Percentiles rank a stretch among this genome's conserved stretches.
Conservation (phyloP, 148 eudicot species). For the Cornus florida region DNA sequence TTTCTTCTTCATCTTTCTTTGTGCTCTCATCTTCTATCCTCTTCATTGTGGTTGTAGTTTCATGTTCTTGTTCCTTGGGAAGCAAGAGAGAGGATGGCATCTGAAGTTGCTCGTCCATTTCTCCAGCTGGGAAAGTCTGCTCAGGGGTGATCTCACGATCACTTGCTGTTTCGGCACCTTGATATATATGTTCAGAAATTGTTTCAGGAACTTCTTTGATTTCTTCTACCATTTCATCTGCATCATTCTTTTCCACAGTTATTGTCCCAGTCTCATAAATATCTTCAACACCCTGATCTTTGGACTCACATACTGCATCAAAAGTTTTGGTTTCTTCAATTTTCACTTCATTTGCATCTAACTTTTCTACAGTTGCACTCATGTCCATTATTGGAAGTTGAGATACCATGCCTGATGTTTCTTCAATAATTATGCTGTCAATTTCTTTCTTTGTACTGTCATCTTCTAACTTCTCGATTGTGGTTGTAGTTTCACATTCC, state of each 20-base stretch:
- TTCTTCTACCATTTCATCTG: neutral
- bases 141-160: neutral
- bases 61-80: neutral
- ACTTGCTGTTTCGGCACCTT: neutral
- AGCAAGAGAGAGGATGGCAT: neutral
- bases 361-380: constrained; percentile 1
- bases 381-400: constrained; percentile 3
- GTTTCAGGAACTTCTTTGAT: constrained; percentile 8
- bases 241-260: neutral
- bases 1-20: constrained; percentile 6
- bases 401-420: neutral
- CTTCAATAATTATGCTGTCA: neutral
- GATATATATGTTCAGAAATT: constrained; percentile 10
- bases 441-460: neutral
- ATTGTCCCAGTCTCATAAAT: neutral
- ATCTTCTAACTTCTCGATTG: neutral
- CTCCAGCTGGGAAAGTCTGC: neutral
- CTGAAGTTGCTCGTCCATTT: constrained; percentile 4
- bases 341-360: neutral
- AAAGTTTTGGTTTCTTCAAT: constrained; percentile 5
- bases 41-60: constrained; percentile 4
- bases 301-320: neutral
- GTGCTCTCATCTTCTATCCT: neutral
- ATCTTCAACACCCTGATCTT: constrained; percentile 1
- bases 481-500: neutral